Evolutionary conservation across 1,284 basidiomycete species (phyloP).

Genomic region (Ganoderma leucocontextum): DNA sequence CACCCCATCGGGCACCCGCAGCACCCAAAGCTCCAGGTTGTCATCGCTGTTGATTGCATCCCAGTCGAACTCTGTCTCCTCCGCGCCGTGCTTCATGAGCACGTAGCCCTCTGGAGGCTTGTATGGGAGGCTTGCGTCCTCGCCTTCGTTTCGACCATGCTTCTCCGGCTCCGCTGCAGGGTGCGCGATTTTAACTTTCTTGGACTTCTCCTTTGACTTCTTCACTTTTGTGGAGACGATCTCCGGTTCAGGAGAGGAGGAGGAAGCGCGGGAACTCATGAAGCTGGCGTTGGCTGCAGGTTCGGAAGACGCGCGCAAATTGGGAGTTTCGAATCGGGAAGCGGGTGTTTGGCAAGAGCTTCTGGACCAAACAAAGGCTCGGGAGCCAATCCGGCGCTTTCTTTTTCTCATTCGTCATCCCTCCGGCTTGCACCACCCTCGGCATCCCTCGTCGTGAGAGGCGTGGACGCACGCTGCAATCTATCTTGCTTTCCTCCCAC

Average conservation of each 20-base stretch:
- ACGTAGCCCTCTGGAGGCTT: slow-evolving; percentile 59
- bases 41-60: slow-evolving; percentile 65
- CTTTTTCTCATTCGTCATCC: slow-evolving; percentile 1
- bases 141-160: slow-evolving; percentile 56
- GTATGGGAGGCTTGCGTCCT: slow-evolving; percentile 61
- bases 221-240: slow-evolving; percentile 26
- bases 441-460: neutral
- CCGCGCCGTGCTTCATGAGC: slow-evolving; percentile 52
- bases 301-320: slow-evolving; percentile 20
- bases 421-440: neutral
- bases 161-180: slow-evolving; percentile 27
- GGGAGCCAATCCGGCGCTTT: neutral
- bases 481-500: neutral
- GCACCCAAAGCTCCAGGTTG: slow-evolving; percentile 72
- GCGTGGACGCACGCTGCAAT: neutral
- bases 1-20: slow-evolving; percentile 73
- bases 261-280: slow-evolving; percentile 37
- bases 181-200: slow-evolving; percentile 24
- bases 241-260: slow-evolving; percentile 35
- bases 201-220: slow-evolving; percentile 32
- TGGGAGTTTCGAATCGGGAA: slow-evolving; percentile 25
- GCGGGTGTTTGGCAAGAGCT: slow-evolving; percentile 33
- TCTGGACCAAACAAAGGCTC: slow-evolving; percentile 30
- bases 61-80: slow-evolving; percentile 71
- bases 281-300: neutral